Percentiles rank a stretch among this genome's conserved stretches.
phyloP scores from a whole-genome alignment of 176 grass and related monocot genomes.

The Saccharum spontaneum region DNA sequence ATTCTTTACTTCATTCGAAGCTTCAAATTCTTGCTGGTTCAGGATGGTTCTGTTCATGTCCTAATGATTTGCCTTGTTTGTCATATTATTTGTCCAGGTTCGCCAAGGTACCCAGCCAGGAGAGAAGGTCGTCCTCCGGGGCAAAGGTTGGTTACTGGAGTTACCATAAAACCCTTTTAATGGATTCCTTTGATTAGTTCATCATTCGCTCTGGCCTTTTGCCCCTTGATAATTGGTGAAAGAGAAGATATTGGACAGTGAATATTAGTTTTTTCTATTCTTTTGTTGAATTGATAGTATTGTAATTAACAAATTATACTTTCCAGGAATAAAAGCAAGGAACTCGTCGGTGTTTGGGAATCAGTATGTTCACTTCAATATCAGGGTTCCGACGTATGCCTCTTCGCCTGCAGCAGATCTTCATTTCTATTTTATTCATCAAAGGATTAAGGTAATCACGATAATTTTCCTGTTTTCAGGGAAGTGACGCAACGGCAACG shows the following conservation, averaged over 20 bases:
- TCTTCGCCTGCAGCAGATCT: background rate
- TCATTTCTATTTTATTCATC: background rate
- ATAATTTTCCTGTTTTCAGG: slow-evolving; percentile 27
- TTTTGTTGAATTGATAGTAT: background rate
- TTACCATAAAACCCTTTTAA: background rate
- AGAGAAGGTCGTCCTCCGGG: slow-evolving; percentile 81
- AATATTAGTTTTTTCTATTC: background rate
- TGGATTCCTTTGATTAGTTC: background rate
- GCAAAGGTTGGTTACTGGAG: slow-evolving; percentile 63
- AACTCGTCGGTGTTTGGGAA: slow-evolving; percentile 63
- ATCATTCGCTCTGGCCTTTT: slow-evolving; percentile 18
- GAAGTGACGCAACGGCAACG: slow-evolving; percentile 66
- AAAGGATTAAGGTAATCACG: background rate
- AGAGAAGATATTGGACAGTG: background rate
- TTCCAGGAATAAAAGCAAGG: slow-evolving; percentile 78
- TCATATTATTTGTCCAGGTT: slow-evolving; percentile 51
- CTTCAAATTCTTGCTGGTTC: background rate
- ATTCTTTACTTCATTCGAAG: background rate
- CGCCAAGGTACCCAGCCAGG: slow-evolving; percentile 85
- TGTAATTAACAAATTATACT: background rate
- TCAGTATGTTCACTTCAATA: slow-evolving; percentile 85
- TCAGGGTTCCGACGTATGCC: slow-evolving; percentile 72
- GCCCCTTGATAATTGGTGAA: background rate
- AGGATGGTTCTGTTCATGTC: slow-evolving; percentile 7
- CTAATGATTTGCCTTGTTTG: background rate